Percentiles rank a stretch among this genome's conserved stretches.
Evolutionary conservation across 345 rosid genomes (phyloP).

Genomic region (Triadica sebifera): DNA sequence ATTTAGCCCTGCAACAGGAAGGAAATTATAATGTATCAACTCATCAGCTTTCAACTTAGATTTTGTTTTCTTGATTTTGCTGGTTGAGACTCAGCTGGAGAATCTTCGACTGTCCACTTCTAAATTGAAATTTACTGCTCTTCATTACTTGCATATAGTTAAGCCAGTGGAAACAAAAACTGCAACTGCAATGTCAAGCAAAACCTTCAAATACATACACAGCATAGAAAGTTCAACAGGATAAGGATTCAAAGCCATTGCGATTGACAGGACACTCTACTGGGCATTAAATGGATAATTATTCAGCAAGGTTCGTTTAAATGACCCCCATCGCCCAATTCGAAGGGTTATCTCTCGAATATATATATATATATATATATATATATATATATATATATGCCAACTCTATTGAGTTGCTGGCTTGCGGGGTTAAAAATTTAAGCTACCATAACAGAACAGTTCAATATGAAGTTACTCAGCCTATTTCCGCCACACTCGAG

Average conservation of each 20-base stretch:
- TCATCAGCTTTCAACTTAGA: too few species aligned
- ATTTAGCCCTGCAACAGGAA: too few species aligned
- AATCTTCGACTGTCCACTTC: too few species aligned
- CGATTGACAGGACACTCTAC: not conserved
- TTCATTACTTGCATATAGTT: not conserved
- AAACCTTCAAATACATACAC: not conserved
- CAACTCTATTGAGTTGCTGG: constrained; percentile 8
- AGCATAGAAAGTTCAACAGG: not conserved
- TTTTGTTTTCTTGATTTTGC: too few species aligned
- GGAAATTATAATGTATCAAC: too few species aligned
- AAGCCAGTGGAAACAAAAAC: not conserved
- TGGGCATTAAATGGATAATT: not conserved
- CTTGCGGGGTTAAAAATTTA: constrained; percentile 23
- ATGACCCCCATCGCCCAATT: constrained; percentile 8
- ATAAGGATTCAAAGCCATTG: not conserved
- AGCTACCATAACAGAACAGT: constrained; percentile 84
- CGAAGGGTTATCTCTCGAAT: constrained; percentile 5
- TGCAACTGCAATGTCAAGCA: not conserved
- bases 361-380: too few species aligned
- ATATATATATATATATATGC: too few species aligned
- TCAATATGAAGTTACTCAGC: constrained; percentile 67
- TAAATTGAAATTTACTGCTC: not conserved
- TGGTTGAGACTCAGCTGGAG: too few species aligned
- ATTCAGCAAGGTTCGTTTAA: constrained; percentile 9
- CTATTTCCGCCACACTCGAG: constrained; percentile 46